Conservation (phyloP, 495 filamentous ascomycete genomes). For the Daldinia concentrica region DNA sequence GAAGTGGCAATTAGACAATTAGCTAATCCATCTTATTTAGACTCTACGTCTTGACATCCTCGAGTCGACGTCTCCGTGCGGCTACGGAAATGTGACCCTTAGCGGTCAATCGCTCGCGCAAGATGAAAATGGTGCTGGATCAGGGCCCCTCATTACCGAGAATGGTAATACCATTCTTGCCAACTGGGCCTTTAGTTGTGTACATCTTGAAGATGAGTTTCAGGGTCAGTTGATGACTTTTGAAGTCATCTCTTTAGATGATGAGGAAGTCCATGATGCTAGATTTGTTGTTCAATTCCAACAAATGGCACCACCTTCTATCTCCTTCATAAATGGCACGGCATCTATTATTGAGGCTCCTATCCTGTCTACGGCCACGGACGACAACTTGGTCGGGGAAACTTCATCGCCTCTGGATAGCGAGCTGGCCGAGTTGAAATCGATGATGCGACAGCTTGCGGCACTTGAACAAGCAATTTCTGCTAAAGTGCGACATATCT, state of each 20-base stretch:
- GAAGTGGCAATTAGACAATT: not conserved
- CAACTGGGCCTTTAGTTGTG: constrained; percentile 59
- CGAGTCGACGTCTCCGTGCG: constrained; percentile 49
- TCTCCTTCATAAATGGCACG: constrained; percentile 51
- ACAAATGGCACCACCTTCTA: constrained; percentile 52
- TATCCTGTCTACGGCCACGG: not conserved
- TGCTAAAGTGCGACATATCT: constrained; percentile 42
- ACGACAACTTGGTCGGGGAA: constrained; percentile 13
- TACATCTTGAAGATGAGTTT: constrained; percentile 52
- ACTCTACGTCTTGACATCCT: constrained; percentile 48
- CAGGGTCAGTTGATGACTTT: constrained; percentile 59
- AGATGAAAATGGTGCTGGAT: constrained; percentile 45
- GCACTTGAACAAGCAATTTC: constrained; percentile 47
- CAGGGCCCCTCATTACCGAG: constrained; percentile 45
- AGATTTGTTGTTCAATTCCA: constrained; percentile 59
- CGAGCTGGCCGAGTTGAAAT: constrained; percentile 49
- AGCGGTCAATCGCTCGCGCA: constrained; percentile 48
- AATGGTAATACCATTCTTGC: constrained; percentile 43
- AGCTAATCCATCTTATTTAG: constrained; percentile 14
- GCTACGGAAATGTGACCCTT: constrained; percentile 50
- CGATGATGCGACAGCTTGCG: constrained; percentile 44
- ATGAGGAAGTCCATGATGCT: constrained; percentile 46
- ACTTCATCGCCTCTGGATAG: constrained; percentile 34
- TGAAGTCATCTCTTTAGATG: constrained; percentile 52
- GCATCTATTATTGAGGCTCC: constrained; percentile 22